Conservation (phyloP, 495 filamentous ascomycete species). For the Staphylotrichum longicolle region DNA sequence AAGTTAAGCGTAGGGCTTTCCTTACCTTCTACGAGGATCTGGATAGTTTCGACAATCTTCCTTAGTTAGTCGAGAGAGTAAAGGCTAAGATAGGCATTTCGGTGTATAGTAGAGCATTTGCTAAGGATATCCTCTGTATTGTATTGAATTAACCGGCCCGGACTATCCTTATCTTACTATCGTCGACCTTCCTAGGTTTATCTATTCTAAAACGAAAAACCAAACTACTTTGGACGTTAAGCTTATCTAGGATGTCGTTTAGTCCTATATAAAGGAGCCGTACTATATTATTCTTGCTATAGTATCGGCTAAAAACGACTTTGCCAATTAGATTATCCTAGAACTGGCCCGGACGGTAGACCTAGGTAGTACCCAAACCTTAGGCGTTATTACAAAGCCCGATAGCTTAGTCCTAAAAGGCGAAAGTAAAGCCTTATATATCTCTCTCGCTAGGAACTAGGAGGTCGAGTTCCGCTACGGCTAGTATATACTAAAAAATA, state of each 20-base stretch:
- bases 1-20: constrained; percentile 28
- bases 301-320: constrained; percentile 62
- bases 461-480: constrained; percentile 63
- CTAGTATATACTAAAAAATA: constrained; percentile 70
- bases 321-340: too few species aligned
- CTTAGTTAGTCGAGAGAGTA: constrained; percentile 47
- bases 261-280: constrained; percentile 58
- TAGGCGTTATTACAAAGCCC: constrained; percentile 86
- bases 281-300: constrained; percentile 65
- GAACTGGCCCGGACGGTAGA: constrained; percentile 75
- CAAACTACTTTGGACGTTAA: constrained; percentile 47
- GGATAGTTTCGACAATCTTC: constrained; percentile 36
- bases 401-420: constrained; percentile 55
- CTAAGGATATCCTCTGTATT: constrained; percentile 64
- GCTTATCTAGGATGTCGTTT: constrained; percentile 53
- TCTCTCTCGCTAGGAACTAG: constrained; percentile 58
- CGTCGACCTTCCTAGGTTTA: constrained; percentile 67
- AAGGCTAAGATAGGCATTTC: constrained; percentile 30
- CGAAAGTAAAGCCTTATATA: constrained; percentile 48
- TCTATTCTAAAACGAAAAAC: constrained; percentile 51
- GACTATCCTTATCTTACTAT: constrained; percentile 62
- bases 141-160: constrained; percentile 65
- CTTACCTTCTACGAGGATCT: constrained; percentile 28
- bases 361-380: constrained; percentile 67
- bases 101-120: constrained; percentile 45